These are phyloP conservation scores for Arbutus unedo DNA, from an alignment of 148 eudicot species.

Conservation along the genomic window DNA sequence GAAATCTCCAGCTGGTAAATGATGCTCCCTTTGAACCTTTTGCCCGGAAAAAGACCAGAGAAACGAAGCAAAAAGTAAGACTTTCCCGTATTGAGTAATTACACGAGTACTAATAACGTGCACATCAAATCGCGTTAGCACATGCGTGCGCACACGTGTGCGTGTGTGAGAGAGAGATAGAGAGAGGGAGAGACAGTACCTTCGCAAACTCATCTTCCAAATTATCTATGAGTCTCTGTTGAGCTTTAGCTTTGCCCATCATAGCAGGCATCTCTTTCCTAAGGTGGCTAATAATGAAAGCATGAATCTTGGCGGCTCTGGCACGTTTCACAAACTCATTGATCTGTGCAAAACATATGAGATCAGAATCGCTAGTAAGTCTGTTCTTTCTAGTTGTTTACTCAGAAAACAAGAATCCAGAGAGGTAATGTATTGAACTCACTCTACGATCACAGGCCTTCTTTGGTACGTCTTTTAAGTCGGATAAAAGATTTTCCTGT, in stretches of 20 bases:
- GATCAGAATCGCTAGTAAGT: not conserved
- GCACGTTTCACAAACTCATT: conserved; percentile 99
- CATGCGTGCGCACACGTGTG: too few species aligned
- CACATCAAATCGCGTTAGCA: not conserved
- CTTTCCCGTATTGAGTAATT: not conserved
- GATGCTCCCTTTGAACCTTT: conserved; percentile 75
- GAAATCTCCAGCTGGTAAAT: conserved; percentile 75
- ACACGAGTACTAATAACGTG: not conserved
- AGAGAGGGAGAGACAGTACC: conserved; percentile 35
- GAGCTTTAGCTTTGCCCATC: conserved; percentile 93
- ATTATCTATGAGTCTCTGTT: conserved; percentile 80
- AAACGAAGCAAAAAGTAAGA: not conserved
- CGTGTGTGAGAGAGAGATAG: not conserved
- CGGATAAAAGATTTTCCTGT: conserved; percentile 87
- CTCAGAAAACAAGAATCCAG: not conserved
- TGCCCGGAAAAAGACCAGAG: not conserved
- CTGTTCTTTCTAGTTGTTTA: not conserved
- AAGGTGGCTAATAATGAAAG: conserved; percentile 89
- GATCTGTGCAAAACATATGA: conserved; percentile 38
- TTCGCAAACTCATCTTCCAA: conserved; percentile 74
- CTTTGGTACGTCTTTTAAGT: conserved; percentile 89
- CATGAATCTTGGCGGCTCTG: conserved; percentile 93
- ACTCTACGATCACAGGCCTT: conserved; percentile 99
- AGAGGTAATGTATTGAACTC: conserved; percentile 17
- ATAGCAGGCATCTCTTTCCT: conserved; percentile 97